Evolutionary conservation across 768 basidiomycete genomes (phyloP).

Genomic region (Thelephora ganbajun): DNA sequence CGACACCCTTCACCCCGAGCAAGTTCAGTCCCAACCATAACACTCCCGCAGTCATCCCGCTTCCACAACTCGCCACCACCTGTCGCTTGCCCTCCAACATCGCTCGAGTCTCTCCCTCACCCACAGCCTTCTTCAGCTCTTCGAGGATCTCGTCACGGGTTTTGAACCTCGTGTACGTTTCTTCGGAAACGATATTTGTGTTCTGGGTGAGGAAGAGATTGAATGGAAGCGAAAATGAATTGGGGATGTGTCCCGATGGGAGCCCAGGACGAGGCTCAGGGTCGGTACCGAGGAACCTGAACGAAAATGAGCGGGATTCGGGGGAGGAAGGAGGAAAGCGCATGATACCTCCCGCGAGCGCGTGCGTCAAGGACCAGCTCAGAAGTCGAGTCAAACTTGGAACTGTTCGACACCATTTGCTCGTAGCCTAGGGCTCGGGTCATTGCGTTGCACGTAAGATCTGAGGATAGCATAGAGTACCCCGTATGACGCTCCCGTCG

Average conservation of each 20-base stretch:
- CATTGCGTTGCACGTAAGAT: constrained; percentile 3
- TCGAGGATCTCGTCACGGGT: constrained; percentile 41
- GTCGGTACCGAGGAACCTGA: constrained; percentile 65
- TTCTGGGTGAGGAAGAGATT: constrained; percentile 46
- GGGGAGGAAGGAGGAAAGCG: constrained; percentile 1
- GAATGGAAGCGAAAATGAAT: constrained; percentile 79
- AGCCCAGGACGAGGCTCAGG: constrained; percentile 85
- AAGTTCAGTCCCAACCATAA: constrained; percentile 86
- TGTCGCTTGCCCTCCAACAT: constrained; percentile 45
- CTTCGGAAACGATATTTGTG: constrained; percentile 7
- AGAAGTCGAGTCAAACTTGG: constrained; percentile 31
- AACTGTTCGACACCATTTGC: constrained; percentile 58
- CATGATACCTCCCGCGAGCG: constrained; percentile 55
- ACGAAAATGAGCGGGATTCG: constrained; percentile 2
- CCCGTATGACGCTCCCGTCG: constrained; percentile 35
- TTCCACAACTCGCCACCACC: constrained; percentile 77
- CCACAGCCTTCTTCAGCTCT: constrained; percentile 51
- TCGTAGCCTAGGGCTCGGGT: constrained; percentile 46
- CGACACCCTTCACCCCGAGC: constrained; percentile 43
- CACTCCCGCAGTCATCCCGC: constrained; percentile 95
- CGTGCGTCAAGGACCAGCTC: constrained; percentile 85
- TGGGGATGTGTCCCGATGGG: constrained; percentile 85
- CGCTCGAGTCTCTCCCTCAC: constrained; percentile 35
- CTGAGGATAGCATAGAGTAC: constrained; percentile 20
- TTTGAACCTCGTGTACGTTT: constrained; percentile 29